Evolutionary conservation across 2,329 filamentous ascomycete genomes (phyloP).

Genomic region (Penicillium brasilianum): DNA sequence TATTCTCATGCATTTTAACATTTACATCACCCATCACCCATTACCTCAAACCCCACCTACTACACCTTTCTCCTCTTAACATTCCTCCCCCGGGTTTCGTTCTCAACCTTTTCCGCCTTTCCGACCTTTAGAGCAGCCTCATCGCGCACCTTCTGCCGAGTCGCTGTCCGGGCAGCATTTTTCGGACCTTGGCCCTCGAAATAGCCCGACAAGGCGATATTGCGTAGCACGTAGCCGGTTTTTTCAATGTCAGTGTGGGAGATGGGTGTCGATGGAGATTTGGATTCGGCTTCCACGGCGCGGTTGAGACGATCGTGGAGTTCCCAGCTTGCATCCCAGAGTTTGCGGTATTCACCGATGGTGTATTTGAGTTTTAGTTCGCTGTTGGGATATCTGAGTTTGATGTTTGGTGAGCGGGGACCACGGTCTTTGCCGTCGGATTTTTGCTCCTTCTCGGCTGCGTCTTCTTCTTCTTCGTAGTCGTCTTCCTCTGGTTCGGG

Average conservation of each 20-base stretch:
- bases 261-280: slow-evolving; percentile 17
- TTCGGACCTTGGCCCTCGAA: neutral
- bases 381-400: slow-evolving; percentile 28
- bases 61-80: slow-evolving; percentile 6
- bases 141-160: neutral
- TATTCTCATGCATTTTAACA: neutral
- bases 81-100: slow-evolving; percentile 1
- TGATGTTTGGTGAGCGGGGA: neutral
- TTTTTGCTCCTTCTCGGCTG: neutral
- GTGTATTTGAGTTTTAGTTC: slow-evolving; percentile 49
- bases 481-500: slow-evolving; percentile 17
- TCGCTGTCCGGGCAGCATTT: neutral
- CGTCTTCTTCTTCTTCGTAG: neutral
- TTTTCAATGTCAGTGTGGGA: slow-evolving; percentile 43
- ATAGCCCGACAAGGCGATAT: slow-evolving; percentile 37
- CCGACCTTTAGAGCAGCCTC: neutral
- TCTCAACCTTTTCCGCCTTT: neutral
- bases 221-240: slow-evolving; percentile 45
- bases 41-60: neutral
- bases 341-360: slow-evolving; percentile 42
- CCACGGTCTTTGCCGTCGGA: neutral
- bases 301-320: slow-evolving; percentile 33
- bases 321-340: slow-evolving; percentile 37
- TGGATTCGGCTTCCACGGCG: neutral
- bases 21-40: too few species aligned